Evolutionary conservation across 441 rosid genomes (phyloP).

Genomic region (Bocquillonia castaneifolia): DNA sequence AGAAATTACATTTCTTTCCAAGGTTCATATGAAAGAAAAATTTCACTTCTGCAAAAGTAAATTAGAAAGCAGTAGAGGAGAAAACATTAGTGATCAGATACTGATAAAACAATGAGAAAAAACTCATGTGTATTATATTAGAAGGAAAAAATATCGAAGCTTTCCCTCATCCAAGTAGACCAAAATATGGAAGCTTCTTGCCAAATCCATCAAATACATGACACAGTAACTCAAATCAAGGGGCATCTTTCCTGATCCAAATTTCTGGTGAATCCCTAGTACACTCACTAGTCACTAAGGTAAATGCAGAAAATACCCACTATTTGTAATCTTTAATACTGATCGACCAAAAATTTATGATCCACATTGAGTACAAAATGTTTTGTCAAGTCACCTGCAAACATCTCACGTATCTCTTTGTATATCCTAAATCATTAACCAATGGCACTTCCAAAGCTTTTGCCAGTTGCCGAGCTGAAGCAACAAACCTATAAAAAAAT

Average conservation of each 20-base stretch:
- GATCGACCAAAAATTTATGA: neutral
- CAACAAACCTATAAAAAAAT: constrained; percentile 65
- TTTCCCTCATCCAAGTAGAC: neutral
- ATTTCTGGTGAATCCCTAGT: neutral
- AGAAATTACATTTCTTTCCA: neutral
- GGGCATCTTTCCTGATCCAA: neutral
- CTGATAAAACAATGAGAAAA: neutral
- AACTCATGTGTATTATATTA: neutral
- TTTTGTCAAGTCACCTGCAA: constrained; percentile 62
- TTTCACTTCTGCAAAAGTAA: neutral
- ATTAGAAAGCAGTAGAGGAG: neutral
- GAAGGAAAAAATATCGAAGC: neutral
- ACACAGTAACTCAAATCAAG: neutral
- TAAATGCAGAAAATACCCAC: constrained; percentile 1
- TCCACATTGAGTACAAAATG: constrained; percentile 7
- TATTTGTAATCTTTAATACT: neutral
- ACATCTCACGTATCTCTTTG: constrained; percentile 95
- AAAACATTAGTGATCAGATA: neutral
- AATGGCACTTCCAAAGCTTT: constrained; percentile 95
- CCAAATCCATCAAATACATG: neutral
- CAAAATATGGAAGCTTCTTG: neutral
- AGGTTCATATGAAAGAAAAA: neutral
- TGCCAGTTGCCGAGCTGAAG: constrained; percentile 95
- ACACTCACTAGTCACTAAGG: neutral
- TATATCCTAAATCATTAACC: constrained; percentile 97